Base-by-base conservation (phyloP, 2,329 filamentous ascomycete genomes). In the Rugonectria rugulosa region DNA sequence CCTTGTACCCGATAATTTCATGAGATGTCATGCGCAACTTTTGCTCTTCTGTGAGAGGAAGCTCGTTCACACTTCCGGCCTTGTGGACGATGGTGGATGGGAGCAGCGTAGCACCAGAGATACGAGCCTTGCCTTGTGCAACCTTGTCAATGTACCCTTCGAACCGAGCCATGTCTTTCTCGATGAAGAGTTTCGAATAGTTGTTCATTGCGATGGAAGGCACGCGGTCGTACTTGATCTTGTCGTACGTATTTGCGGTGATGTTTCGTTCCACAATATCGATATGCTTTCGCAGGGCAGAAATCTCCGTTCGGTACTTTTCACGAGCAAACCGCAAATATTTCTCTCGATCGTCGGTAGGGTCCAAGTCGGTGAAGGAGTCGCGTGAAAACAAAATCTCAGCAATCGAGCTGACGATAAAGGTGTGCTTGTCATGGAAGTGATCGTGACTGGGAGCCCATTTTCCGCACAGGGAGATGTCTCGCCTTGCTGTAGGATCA, bases 351-450 rank as follows among this genome's bases (percentile, higher is more conserved):
- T 76, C 70, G 19, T 76, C 70, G 2, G 72, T 68, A 2, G 69
- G 68, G n/a, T 70, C 51, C 5, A 72, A 60, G 1, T 68, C 66
- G 5, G 71, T 64, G 1, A 70, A 53, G 0, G 63, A 62, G 2
- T 68, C 62, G 6, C 66, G 62, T 0, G 80, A 77, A 56, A 80
- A 77, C 8, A 86, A 63, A 11, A 82, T 71, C 68, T 87, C 84
- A 5, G 84, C 80, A 51, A 87, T 86, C 11, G 81, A 78, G 40
- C 79, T 82, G 26, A 80, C 75, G 56, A 87, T 76, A 59, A 80
- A 79, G 3, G 84, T 87, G 57, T 85, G 79, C 59, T 79, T 79
- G 68, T 87, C 85, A 60, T 86, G 83, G 60, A 83, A 83, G 31
- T 74, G 76, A 27, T 78, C 77, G 15, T 79, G 75, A 0, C 79